Evolutionary conservation across 495 filamentous ascomycete species (phyloP).

Genomic region (Aspergillus coremiiformis): DNA sequence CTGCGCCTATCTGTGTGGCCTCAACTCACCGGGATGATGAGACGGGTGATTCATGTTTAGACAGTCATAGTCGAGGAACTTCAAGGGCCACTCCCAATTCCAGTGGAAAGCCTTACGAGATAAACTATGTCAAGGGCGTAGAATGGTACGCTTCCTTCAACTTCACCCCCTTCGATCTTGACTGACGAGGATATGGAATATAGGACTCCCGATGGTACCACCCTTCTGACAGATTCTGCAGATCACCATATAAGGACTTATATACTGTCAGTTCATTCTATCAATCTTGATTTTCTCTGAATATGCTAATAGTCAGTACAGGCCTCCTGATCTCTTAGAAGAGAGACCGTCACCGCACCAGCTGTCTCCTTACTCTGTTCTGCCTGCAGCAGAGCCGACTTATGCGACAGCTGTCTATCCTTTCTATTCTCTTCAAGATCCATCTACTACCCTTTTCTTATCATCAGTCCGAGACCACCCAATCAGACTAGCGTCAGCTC

Average conservation of each 20-base stretch:
- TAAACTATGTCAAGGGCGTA: conserved; percentile 51
- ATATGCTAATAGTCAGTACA: conserved; percentile 15
- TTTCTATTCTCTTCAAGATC: conserved; percentile 57
- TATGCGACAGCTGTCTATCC: conserved; percentile 68
- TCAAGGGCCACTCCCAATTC: background rate
- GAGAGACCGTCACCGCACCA: conserved; percentile 35
- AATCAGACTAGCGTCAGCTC: conserved; percentile 62
- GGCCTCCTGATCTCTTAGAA: conserved; percentile 62
- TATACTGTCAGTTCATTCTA: conserved; percentile 47
- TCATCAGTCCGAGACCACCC: conserved; percentile 62
- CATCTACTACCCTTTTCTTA: conserved; percentile 60
- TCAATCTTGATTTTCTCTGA: background rate
- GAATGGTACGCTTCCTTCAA: conserved; percentile 43
- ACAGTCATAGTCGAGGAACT: background rate
- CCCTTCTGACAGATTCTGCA: conserved; percentile 64
- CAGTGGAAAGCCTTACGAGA: background rate
- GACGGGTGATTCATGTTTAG: background rate
- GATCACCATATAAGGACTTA: conserved; percentile 63
- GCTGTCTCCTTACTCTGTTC: conserved; percentile 54
- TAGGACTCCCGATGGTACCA: conserved; percentile 77
- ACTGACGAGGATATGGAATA: background rate
- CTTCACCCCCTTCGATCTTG: background rate
- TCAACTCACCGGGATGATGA: conserved; percentile 14
- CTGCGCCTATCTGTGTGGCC: conserved; percentile 28
- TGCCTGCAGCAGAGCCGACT: conserved; percentile 59